Evolutionary conservation across 2,329 filamentous ascomycete species (phyloP), one percentile per base, ranked within the genome.

Genomic region (Davidsoniella eucalypti): DNA sequence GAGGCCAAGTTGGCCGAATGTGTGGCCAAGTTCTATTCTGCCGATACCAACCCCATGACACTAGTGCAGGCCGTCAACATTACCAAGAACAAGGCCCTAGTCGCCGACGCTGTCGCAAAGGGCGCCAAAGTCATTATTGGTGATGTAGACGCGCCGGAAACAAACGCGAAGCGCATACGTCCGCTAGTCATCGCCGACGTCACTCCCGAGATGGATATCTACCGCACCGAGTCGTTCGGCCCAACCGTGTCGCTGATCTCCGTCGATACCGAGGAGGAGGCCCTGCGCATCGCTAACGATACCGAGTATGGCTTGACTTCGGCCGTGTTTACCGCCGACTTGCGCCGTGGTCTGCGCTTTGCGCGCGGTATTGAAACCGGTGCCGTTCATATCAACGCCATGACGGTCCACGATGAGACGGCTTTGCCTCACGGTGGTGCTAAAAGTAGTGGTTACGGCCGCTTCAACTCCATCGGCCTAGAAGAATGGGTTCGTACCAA

Each of bases 241-340:
- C 85, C 87, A 0, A 78, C 75, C 0, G 82, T 87, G 1, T 78
- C 77, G 14, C 59, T 92, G 17, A 74, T 82, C 12, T 68, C 73
- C 18, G 70, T 88, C 23, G 70, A 77, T n/a, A 69, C 65, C 2
- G 81, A 85, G 44, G 82, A 86, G 29, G 80, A 87, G 56, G 85
- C 84, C 0, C 63, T 92, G 21, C 66, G 69, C 26, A 67, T 90
- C 16, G 84, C 85, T 12, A 93, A 94, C 59, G 83, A 90, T 57
- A 87, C 82, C 1, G 82, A 87, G 46, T 92, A 87, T 60, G 86
- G 86, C 3, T 70, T 93, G 8, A 69, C 71, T 2, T 72, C 78
- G 2, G 73, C 84, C 0, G 74, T 93, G 2, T 93, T 87, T 61
- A 87, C 84, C 0, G 67, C 73, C 56, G 78, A 86, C 59, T 64